Evolutionary conservation across 164 flowering plant species (phyloP).

Genomic region (Tetrastigma voinierianum): DNA sequence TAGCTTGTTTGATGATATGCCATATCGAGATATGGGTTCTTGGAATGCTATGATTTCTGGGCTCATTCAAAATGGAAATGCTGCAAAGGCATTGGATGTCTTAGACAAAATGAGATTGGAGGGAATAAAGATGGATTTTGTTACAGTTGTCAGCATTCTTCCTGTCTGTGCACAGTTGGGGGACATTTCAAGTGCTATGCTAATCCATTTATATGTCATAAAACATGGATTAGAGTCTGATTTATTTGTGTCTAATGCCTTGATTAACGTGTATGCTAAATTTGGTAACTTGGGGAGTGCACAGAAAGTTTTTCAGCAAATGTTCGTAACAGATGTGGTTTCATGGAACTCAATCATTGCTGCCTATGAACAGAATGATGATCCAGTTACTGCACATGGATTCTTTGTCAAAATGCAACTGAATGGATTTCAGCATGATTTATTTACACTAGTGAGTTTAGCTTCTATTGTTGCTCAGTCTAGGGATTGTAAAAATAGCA

Average conservation of each 20-base stretch:
- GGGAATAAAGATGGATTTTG: slow-evolving; percentile 50
- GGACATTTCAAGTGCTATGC: slow-evolving; percentile 31
- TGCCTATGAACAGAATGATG: slow-evolving; percentile 61
- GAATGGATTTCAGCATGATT: slow-evolving; percentile 44
- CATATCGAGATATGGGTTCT: slow-evolving; percentile 45
- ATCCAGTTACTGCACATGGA: slow-evolving; percentile 37
- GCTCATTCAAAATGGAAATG: slow-evolving; percentile 53
- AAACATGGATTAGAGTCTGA: slow-evolving; percentile 56
- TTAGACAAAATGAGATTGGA: slow-evolving; percentile 46
- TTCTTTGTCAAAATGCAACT: slow-evolving; percentile 47
- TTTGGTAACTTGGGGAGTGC: slow-evolving; percentile 40
- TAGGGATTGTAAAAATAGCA: slow-evolving; percentile 32
- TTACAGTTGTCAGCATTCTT: slow-evolving; percentile 53
- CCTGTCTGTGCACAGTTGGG: slow-evolving; percentile 51
- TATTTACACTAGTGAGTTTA: slow-evolving; percentile 61
- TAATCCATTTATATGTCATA: slow-evolving; percentile 51
- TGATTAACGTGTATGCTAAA: slow-evolving; percentile 70
- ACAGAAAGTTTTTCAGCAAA: slow-evolving; percentile 41
- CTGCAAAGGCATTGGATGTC: slow-evolving; percentile 41
- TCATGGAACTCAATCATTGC: slow-evolving; percentile 75
- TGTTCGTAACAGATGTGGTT: slow-evolving; percentile 51
- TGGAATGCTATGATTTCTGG: slow-evolving; percentile 79
- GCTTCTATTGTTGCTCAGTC: slow-evolving; percentile 54
- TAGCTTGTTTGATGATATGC: slow-evolving; percentile 55
- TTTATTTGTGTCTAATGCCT: slow-evolving; percentile 59